Percentiles rank a stretch among this genome's conserved stretches.
These are phyloP conservation scores for Lablab purpureus DNA, from an alignment of 306 rosid genomes.

Conservation along the genomic window DNA sequence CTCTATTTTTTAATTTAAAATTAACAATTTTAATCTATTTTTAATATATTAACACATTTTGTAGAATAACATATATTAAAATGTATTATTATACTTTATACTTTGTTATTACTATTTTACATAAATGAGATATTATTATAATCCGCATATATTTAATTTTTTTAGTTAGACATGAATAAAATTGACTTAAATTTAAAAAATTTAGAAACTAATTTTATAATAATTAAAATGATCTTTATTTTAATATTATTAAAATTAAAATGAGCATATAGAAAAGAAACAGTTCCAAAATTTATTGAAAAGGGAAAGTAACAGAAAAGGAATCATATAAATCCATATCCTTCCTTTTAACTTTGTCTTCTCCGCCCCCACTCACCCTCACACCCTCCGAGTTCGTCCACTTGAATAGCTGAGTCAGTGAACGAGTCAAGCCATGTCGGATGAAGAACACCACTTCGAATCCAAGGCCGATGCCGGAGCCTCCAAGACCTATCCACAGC, in stretches of 20 bases:
- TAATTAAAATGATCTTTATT: no score
- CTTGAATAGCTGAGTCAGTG: slow-evolving; percentile 38
- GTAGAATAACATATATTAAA: no score
- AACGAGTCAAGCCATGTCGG: slow-evolving; percentile 38
- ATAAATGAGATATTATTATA: no score
- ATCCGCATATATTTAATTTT: no score
- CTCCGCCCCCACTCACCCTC: slow-evolving; percentile 34
- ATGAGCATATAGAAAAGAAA: background rate
- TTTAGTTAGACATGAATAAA: no score
- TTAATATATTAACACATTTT: no score
- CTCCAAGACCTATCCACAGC: slow-evolving; percentile 46
- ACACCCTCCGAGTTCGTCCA: background rate
- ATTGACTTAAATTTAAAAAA: no score
- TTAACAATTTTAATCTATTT: no score
- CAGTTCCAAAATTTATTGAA: background rate
- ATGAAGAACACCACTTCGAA: slow-evolving; percentile 49
- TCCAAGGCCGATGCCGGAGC: slow-evolving; percentile 54
- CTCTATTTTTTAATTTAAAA: no score
- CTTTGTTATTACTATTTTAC: no score
- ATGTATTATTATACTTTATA: no score
- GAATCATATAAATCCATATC: slow-evolving; percentile 20
- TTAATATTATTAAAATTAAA: background rate
- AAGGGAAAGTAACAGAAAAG: background rate
- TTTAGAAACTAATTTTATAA: no score
- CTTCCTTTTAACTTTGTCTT: background rate